Evolutionary conservation across 345 rosid genomes (phyloP), one percentile per base, ranked within the genome.

Genomic region (Populus pruinosa): DNA sequence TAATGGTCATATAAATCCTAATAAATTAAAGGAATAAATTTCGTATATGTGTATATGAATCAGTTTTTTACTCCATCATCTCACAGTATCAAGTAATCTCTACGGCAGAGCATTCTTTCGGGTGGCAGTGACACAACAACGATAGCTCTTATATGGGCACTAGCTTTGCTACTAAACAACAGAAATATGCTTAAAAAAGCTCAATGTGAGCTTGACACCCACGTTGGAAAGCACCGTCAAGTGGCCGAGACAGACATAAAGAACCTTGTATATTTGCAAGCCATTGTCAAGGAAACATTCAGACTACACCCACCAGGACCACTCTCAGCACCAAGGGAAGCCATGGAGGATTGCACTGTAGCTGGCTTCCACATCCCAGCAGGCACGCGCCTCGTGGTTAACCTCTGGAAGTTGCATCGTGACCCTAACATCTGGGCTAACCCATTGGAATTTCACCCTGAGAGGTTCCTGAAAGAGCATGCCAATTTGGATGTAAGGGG

Each of bases 271-370:
- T 79, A 79, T 59, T 38, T 79, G 13, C 82, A 79, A 39, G 82
- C 82, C 21, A 68, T 79, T 67, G 73, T 79, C 61, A 72, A 73
- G 39, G 82, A 79, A 68, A 73, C 82, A 20, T n/a, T 79, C 33
- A 67, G 77, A 27, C 31, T 79, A 33, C 5, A 79, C 47, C 82
- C 77, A 14, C 14, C 73, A 1, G 23, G 2, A 8, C 82, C 82
- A 38, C 59, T 79, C 21, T 53, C 73, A 31, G 61, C 4, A 5
- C 67, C 77, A 13, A 66, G 82, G 20, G 73, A 71, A 73, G 73
- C 82, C 8, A 20, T 41, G 67, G 77, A 67, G 43, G 82, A 79
- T 56, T 72, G 77, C 61, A 67, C 41, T 5, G 21, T 79, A 27
- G 69, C 69, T 0, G 74, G 78, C 20, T 79, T n/a, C 36, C 73